Evolutionary conservation across 148 eudicot species (phyloP), one percentile per base, ranked within the genome.

Genomic region (Arctostaphylos glauca): DNA sequence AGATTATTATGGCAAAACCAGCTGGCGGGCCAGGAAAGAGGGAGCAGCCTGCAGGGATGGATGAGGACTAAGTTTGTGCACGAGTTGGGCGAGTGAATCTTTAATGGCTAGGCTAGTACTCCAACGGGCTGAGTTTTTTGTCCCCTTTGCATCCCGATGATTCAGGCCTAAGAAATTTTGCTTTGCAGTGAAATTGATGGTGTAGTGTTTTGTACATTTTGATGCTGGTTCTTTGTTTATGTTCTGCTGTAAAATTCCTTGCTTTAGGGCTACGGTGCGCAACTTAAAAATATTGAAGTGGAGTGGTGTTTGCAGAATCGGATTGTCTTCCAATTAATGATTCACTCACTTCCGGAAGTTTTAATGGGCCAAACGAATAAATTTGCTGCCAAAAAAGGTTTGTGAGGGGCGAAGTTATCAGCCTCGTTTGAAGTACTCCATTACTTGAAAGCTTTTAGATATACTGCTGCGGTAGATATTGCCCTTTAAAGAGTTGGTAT

Each of bases 1-100:
- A 95, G 99, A 94, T 96, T 84, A 96, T 96, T 68, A 93, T 96
- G 99, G 88, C 99, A 66, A 96, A 96, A 86, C 98, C 92, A 80
- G 99, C 99, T n/a, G 98, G 99, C 73, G 99, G 99, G 13, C 98
- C 98, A 4, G 71, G 43, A 2, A 89, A 87, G 89, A 88, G 90
- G 84, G 90, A 88, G 31, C 84, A 81, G 53, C 89, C 92, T 49
- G 98, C 91, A 46, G 97, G 86, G 76, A 94, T 90, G 95, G 98
- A 95, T 3, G 96, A 95, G 83, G 98, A 95, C 84, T 95, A 78
- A 49, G 77, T 71, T 62, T 54, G 9, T 83, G 44, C 6, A 47
- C 16, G 72, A 77, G 23, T 15, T 14, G 53, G 68, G 19, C 68
- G 18, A 78, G 67, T 38, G 58, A 78, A 16, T 56, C n/a, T 21